phyloP scores from a whole-genome alignment of 768 basidiomycete species.

The Mycena olivaceomarginata region DNA sequence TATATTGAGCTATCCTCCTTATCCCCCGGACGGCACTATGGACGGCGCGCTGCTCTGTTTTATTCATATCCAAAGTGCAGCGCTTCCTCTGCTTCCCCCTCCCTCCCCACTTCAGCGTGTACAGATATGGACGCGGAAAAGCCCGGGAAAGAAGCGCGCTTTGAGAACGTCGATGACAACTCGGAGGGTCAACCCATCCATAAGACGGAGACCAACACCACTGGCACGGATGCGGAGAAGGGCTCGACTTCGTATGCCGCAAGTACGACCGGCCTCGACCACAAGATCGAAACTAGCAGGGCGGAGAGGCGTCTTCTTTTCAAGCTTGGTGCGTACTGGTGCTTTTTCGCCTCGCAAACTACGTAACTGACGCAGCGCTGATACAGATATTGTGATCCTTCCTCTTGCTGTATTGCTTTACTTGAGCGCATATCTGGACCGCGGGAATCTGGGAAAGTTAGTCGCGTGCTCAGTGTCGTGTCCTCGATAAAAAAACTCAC shows the following conservation, averaged over 20 bases:
- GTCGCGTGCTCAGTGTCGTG: not conserved
- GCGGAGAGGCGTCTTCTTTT: constrained; percentile 21
- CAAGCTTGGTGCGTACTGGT: constrained; percentile 20
- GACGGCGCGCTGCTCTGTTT: too few species aligned
- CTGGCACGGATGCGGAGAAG: constrained; percentile 18
- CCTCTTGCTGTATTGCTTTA: constrained; percentile 34
- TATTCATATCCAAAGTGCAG: too few species aligned
- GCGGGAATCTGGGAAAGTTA: constrained; percentile 37
- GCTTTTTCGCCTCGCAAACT: not conserved
- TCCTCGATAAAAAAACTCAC: not conserved
- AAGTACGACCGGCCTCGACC: constrained; percentile 11
- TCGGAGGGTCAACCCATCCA: not conserved
- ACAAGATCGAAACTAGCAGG: constrained; percentile 13
- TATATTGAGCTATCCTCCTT: too few species aligned
- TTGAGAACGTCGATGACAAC: not conserved
- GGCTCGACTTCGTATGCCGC: constrained; percentile 5
- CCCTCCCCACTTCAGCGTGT: not conserved
- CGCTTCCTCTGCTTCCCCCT: not conserved
- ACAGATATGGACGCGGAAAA: constrained; percentile 14
- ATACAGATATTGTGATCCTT: constrained; percentile 26
- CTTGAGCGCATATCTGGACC: constrained; percentile 34
- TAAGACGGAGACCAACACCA: constrained; percentile 20
- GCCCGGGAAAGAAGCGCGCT: constrained; percentile 12
- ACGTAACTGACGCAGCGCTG: not conserved
- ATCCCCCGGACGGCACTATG: too few species aligned